Base-by-base conservation (phyloP, 768 basidiomycete genomes). In the Tulasnella sp. region DNA sequence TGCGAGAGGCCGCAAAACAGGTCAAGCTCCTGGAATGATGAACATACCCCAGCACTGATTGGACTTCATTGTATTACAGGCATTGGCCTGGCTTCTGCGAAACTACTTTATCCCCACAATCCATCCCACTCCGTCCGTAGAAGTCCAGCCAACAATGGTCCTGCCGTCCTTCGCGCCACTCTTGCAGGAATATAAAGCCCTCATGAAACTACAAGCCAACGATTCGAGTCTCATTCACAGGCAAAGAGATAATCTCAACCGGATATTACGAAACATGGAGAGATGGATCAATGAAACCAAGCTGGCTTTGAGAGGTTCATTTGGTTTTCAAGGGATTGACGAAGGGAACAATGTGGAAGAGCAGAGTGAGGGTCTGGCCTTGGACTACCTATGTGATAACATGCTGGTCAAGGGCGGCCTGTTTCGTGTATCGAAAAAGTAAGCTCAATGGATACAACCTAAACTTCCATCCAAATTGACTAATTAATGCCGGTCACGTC, bases 401-500 rank as follows among this genome's bases (percentile, higher is more conserved):
- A 71, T 98, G 11, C 64, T 87, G 50, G 82, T 81, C 59, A 80
- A 77, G 61, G 91, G 91, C 9, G 80, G 75, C 9, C 72, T 97
- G 7, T 84, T 97, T 2, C 92, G 94, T 7, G 64, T 86, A 1
- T 85, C 90, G 1, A 87, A 83, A 72, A 92, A 83, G 94, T 93
- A 63, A n/a, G n/a, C n/a, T n/a, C n/a, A n/a, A n/a, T n/a, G n/a
- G n/a, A n/a, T n/a, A n/a, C n/a, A n/a, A n/a, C n/a, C n/a, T n/a
- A n/a, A n/a, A n/a, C n/a, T n/a, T n/a, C n/a, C n/a, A n/a, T n/a
- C n/a, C n/a, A n/a, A n/a, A n/a, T n/a, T n/a, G n/a, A n/a, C n/a
- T n/a, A n/a, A n/a, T n/a, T n/a, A n/a, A n/a, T n/a, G n/a, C n/a
- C n/a, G n/a, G n/a, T n/a, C n/a, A n/a, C n/a, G n/a, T n/a, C n/a